phyloP scores from a whole-genome alignment of 2,329 filamentous ascomycete genomes.

The Cryphonectria carpinicola region DNA sequence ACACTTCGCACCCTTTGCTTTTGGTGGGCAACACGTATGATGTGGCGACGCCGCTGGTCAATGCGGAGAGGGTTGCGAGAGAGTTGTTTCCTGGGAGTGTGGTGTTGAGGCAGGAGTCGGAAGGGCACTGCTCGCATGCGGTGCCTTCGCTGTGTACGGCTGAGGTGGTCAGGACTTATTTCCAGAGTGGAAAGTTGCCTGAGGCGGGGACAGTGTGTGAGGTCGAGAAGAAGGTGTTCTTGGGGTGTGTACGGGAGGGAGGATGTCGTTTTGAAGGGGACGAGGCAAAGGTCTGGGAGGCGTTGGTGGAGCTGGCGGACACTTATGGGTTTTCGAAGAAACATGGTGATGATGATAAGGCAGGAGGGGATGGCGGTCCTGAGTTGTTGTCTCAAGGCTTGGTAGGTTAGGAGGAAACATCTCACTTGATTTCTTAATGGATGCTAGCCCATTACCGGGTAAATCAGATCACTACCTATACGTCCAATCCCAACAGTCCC shows the following conservation, averaged over 20 bases:
- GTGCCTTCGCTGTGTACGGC: constrained; percentile 17
- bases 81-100: constrained; percentile 11
- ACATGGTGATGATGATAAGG: constrained; percentile 8
- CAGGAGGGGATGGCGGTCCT: neutral
- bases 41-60: constrained; percentile 5
- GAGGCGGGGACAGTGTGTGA: constrained; percentile 2
- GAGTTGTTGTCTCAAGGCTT: neutral
- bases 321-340: constrained; percentile 15
- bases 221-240: constrained; percentile 11
- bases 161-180: constrained; percentile 5
- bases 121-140: constrained; percentile 17
- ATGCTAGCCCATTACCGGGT: neutral
- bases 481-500: neutral
- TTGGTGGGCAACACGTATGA: constrained; percentile 12
- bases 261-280: constrained; percentile 9
- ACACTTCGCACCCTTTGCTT: constrained; percentile 13
- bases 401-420: neutral
- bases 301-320: constrained; percentile 15
- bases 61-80: neutral
- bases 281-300: constrained; percentile 11
- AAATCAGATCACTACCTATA: neutral
- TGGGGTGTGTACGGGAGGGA: constrained; percentile 12
- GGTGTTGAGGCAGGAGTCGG: constrained; percentile 16
- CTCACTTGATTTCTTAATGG: neutral
- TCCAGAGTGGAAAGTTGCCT: constrained; percentile 12